Percentiles rank a stretch among this genome's conserved stretches.
Evolutionary conservation across 2,329 filamentous ascomycete species (phyloP).

Genomic region (Verticillium tricorpus): DNA sequence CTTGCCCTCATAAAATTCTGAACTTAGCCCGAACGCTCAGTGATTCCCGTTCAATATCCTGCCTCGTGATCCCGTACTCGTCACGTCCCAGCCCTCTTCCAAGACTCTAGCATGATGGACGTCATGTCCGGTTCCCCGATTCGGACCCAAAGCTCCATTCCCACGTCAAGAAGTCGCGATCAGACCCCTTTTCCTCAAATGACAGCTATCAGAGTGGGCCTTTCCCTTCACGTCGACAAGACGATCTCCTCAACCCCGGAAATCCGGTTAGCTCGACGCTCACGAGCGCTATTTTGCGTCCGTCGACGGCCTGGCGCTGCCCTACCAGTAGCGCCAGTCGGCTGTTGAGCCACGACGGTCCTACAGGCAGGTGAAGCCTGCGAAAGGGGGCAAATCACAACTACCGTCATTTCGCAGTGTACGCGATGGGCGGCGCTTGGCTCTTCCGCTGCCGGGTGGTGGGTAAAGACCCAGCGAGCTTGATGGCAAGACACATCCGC

Average conservation of each 20-base stretch:
- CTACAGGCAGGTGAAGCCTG: background rate
- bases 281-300: background rate
- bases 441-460: background rate
- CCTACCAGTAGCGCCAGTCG: background rate
- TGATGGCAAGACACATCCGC: background rate
- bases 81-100: background rate
- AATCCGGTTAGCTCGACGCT: background rate
- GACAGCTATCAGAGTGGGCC: background rate
- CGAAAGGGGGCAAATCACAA: background rate
- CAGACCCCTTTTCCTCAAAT: background rate
- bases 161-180: background rate
- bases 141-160: background rate
- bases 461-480: background rate
- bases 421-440: background rate
- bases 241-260: background rate
- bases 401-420: background rate
- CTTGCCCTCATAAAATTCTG: too few relatives aligned
- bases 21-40: too few relatives aligned
- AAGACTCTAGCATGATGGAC: background rate
- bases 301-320: background rate
- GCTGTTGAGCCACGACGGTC: background rate
- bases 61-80: background rate
- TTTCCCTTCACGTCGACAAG: background rate
- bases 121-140: background rate
- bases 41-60: too few relatives aligned